A percentile compares a stretch with the other conserved stretches of the same genome.
phyloP scores from a whole-genome alignment of 2,329 filamentous ascomycete genomes.

The Ophiostoma ulmi region DNA sequence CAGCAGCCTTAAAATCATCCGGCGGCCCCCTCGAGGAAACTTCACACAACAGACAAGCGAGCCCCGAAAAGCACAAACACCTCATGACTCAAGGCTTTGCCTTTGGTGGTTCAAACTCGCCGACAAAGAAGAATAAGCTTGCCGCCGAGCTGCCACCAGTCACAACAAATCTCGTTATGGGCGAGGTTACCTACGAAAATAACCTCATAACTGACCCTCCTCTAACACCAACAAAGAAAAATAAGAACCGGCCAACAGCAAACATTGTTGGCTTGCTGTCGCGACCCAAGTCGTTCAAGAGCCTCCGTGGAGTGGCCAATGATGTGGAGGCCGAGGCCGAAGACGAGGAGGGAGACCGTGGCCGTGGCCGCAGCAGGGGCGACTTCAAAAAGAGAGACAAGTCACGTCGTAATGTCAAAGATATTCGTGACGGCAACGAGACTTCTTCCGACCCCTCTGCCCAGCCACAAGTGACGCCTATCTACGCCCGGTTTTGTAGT shows the following conservation, averaged over 20 bases:
- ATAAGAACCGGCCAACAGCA: conserved; percentile 77
- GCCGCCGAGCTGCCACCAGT: background rate
- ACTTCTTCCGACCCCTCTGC: background rate
- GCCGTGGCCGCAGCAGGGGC: conserved; percentile 37
- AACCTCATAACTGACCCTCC: background rate
- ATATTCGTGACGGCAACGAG: conserved; percentile 30
- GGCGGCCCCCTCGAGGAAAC: conserved; percentile 45
- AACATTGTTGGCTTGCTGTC: conserved; percentile 74
- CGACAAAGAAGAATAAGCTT: conserved; percentile 23
- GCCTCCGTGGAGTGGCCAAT: conserved; percentile 47
- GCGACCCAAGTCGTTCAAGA: conserved; percentile 68
- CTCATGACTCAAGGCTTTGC: conserved; percentile 6
- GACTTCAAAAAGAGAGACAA: conserved; percentile 82
- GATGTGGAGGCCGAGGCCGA: conserved; percentile 26
- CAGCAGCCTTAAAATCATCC: background rate
- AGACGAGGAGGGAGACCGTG: conserved; percentile 29
- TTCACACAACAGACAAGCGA: conserved; percentile 46
- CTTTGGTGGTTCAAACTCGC: background rate
- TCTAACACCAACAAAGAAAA: conserved; percentile 55
- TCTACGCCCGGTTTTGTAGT: conserved; percentile 69
- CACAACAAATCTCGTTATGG: background rate
- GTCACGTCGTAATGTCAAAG: conserved; percentile 38
- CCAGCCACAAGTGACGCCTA: conserved; percentile 55
- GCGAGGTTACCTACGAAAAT: background rate
- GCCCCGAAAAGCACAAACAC: conserved; percentile 26